Base-by-base conservation (phyloP, 129 eudicot species). In the Silybum marianum region DNA sequence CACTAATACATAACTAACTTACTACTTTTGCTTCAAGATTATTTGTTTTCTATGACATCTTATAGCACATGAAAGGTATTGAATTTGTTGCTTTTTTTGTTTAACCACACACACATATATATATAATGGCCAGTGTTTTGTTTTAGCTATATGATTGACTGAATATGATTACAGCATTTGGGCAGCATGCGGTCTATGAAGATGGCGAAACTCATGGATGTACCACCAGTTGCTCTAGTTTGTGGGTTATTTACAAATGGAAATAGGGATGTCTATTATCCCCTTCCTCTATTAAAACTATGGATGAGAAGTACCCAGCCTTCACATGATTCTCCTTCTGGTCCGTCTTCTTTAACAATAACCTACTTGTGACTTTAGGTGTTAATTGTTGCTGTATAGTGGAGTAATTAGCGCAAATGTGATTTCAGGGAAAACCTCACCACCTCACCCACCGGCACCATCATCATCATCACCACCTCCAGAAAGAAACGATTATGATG, bases 281-380 rank as follows among this genome's bases (percentile, higher is more conserved):
- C 98, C 72, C 74, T 80, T 32, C 89, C 91, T 25, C 87, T 96
- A 34, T 62, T 93, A 76, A 81, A 91, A 74, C 72, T 83, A 36
- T 96, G 97, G 97, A 73, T 46, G 84, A 91, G 88, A 81, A 84
- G 74, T 65, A 91, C 74, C 60, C 93, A 89, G 51, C 86, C 97
- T 60, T 87, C 84, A 8, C 97, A 91, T 67, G 90, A 92, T 81
- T 92, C 91, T 51, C 93, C 95, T 84, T 95, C 98, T 69, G 98
- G 99, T 95, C 14, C 77, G 85, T 62, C 16, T 74, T 78, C 80
- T 77, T 65, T 28, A 24, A 40, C 63, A 39, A 74, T 62, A 32
- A 14, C 3, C 40, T 69, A 21, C 48, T 40, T 75, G 21, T 23
- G 48, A 58, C 9, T 18, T n/a, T 9, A 18, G 66, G 19, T 58